Conservation (phyloP, 192 early-diverging fungal species). For the Coemansia sp. region DNA sequence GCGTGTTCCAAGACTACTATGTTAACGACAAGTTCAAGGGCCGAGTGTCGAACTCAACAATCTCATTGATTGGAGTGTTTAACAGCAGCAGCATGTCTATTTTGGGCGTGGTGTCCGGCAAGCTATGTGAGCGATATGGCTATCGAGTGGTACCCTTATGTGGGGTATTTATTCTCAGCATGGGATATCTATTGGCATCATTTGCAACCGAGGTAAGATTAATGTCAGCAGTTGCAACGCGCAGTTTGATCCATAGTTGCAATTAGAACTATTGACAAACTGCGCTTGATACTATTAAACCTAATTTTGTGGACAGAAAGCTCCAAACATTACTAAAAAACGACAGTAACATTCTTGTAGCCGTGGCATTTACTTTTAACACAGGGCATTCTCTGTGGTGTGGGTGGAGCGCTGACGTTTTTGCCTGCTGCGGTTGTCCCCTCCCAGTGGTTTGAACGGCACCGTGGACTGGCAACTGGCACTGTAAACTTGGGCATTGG, state of each 20-base stretch:
- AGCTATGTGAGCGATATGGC: slow-evolving; percentile 46
- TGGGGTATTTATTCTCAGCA: slow-evolving; percentile 34
- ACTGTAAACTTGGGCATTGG: slow-evolving; percentile 64
- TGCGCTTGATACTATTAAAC: background rate
- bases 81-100: slow-evolving; percentile 43
- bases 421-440: slow-evolving; percentile 49
- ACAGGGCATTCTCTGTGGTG: slow-evolving; percentile 59
- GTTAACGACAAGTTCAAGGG: slow-evolving; percentile 49
- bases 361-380: slow-evolving; percentile 62
- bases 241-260: too few species aligned
- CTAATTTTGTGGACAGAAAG: background rate
- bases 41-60: slow-evolving; percentile 40
- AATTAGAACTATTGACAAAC: background rate
- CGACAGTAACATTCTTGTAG: slow-evolving; percentile 30
- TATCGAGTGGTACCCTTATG: slow-evolving; percentile 37
- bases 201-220: slow-evolving; percentile 51
- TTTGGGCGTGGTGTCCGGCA: slow-evolving; percentile 46
- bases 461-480: slow-evolving; percentile 58
- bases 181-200: slow-evolving; percentile 50
- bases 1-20: slow-evolving; percentile 52
- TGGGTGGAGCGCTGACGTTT: slow-evolving; percentile 53
- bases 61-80: slow-evolving; percentile 48
- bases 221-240: too few species aligned
- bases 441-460: slow-evolving; percentile 59
- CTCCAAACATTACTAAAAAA: background rate